phyloP scores from a whole-genome alignment of 2,329 filamentous ascomycete species.

The Fusarium oxysporum region DNA sequence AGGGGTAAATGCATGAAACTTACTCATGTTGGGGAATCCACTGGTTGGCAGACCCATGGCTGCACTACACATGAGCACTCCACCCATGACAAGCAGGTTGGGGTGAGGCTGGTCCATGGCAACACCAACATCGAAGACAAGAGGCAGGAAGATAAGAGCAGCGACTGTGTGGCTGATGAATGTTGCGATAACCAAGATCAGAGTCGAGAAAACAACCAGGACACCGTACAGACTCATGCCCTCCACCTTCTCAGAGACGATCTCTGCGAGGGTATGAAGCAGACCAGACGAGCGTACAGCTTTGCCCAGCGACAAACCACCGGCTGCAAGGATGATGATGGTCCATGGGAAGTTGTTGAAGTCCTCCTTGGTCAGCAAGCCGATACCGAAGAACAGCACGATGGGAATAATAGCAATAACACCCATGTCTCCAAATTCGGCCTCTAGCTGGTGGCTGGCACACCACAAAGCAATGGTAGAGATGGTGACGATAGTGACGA shows the following conservation, averaged over 20 bases:
- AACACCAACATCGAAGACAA: conserved; percentile 87
- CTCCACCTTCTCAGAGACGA: conserved; percentile 79
- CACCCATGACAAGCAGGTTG: conserved; percentile 94
- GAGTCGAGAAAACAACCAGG: conserved; percentile 81
- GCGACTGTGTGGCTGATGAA: conserved; percentile 99
- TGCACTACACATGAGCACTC: conserved; percentile 96
- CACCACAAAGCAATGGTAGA: conserved; percentile 93
- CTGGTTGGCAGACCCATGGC: conserved; percentile 95
- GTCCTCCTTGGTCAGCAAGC: conserved; percentile 97
- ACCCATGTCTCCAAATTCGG: conserved; percentile 95
- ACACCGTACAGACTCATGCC: conserved; percentile 87
- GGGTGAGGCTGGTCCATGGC: conserved; percentile 91
- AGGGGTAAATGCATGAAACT: conserved; percentile 56
- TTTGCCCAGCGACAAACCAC: conserved; percentile 91
- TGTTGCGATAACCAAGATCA: conserved; percentile 93
- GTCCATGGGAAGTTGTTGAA: conserved; percentile 99
- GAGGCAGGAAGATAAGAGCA: conserved; percentile 90
- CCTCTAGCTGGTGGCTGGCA: conserved; percentile 86
- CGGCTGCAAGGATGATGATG: conserved; percentile 97
- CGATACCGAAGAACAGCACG: conserved; percentile 94
- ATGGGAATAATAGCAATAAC: conserved; percentile 97
- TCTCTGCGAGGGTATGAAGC: conserved; percentile 84
- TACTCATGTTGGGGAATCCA: conserved; percentile 99
- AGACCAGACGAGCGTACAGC: conserved; percentile 94
- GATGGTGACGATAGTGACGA: conserved; percentile 86